Evolutionary conservation across 768 basidiomycete species (phyloP).

Genomic region (Hericium erinaceus): DNA sequence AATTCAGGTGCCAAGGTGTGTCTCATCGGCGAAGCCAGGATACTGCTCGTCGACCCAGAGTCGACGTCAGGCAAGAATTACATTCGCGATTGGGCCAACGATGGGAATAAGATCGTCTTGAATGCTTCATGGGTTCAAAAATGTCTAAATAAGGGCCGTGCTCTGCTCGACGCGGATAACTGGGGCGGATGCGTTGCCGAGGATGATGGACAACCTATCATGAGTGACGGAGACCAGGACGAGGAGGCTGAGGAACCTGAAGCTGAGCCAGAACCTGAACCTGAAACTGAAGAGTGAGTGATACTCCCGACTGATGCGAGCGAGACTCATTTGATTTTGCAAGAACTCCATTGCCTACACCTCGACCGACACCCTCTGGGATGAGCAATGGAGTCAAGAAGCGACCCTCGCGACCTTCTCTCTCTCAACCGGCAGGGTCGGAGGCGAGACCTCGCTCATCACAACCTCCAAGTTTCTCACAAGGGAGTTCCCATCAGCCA

Average conservation of each 20-base stretch:
- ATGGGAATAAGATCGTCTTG: slow-evolving; percentile 39
- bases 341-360: not conserved
- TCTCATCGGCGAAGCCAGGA: slow-evolving; percentile 34
- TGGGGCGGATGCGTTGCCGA: slow-evolving; percentile 35
- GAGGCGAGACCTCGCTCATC: too few relatives aligned
- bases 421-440: too few relatives aligned
- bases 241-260: slow-evolving; percentile 1
- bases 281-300: not conserved
- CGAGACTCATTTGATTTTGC: not conserved
- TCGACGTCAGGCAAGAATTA: slow-evolving; percentile 45
- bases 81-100: slow-evolving; percentile 49
- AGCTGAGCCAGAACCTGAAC: not conserved
- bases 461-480: too few relatives aligned
- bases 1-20: slow-evolving; percentile 45
- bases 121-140: slow-evolving; percentile 43
- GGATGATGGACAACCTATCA: slow-evolving; percentile 15
- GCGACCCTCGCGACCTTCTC: not conserved
- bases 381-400: not conserved
- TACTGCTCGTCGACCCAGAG: slow-evolving; percentile 51
- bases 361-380: not conserved
- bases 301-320: not conserved
- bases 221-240: slow-evolving; percentile 1
- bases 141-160: slow-evolving; percentile 33
- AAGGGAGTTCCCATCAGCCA: too few relatives aligned
- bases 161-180: slow-evolving; percentile 37